A percentile compares a stretch with the other conserved stretches of the same genome.
These are phyloP conservation scores for Trichosanthes cucumerina DNA, from an alignment of 306 rosid species.

Conservation along the genomic window DNA sequence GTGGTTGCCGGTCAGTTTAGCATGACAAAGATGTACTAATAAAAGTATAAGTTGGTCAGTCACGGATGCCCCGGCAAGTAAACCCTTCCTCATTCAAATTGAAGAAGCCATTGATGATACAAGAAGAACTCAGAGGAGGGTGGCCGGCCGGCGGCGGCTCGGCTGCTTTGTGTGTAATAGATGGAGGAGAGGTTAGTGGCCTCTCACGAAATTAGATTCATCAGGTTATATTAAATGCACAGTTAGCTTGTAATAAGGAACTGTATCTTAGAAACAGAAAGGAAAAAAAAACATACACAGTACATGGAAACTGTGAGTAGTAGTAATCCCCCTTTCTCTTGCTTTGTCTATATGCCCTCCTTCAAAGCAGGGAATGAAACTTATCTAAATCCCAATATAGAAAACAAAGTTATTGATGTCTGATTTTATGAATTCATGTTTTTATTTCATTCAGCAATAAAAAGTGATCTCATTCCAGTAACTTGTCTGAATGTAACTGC, in stretches of 20 bases:
- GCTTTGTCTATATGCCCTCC: background rate
- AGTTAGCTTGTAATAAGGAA: conserved; percentile 19
- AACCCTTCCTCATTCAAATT: background rate
- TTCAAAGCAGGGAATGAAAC: background rate
- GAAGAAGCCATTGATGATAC: background rate
- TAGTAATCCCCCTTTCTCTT: background rate
- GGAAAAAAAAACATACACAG: background rate
- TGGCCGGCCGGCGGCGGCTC: background rate
- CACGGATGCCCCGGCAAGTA: background rate
- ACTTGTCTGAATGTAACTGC: background rate
- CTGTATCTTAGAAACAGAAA: conserved; percentile 3
- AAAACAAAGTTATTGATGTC: background rate
- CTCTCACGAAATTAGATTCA: conserved; percentile 18
- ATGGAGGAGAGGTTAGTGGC: background rate
- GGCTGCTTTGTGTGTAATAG: conserved; percentile 2
- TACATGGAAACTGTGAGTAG: background rate
- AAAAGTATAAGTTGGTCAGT: background rate
- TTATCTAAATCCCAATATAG: conserved; percentile 1
- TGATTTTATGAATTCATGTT: conserved; percentile 1
- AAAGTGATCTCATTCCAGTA: background rate
- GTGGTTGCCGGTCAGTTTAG: conserved; percentile 65
- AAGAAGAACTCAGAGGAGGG: background rate
- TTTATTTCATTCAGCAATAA: background rate
- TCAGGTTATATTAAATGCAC: conserved; percentile 19
- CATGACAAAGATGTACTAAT: conserved; percentile 50